Conservation (phyloP, 495 filamentous ascomycete species). For the Massariosphaeria phaeospora region DNA sequence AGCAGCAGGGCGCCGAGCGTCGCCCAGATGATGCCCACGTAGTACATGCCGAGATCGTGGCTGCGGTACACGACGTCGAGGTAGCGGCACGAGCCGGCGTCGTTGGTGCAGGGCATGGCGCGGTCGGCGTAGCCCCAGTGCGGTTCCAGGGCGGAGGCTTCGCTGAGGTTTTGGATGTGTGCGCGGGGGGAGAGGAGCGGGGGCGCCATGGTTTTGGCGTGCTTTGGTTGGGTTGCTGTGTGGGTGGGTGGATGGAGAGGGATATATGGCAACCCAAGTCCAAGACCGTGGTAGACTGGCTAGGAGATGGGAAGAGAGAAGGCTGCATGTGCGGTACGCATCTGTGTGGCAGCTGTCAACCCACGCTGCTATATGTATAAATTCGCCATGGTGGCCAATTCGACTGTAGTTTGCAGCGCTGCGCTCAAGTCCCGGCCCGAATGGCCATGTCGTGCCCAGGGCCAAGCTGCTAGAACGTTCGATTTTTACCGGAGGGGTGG, state of each 20-base stretch:
- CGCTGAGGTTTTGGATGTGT: conserved; percentile 43
- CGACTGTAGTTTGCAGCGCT: too few relatives aligned
- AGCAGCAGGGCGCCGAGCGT: conserved; percentile 50
- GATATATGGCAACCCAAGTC: conserved; percentile 40
- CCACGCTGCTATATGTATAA: too few relatives aligned
- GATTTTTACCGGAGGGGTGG: too few relatives aligned
- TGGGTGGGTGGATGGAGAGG: neutral
- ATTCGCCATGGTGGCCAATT: too few relatives aligned
- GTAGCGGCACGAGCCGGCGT: conserved; percentile 58
- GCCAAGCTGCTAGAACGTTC: too few relatives aligned
- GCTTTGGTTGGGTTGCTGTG: neutral
- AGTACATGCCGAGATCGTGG: conserved; percentile 57
- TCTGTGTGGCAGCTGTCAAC: too few relatives aligned
- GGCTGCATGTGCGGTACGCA: too few relatives aligned
- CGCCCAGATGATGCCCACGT: conserved; percentile 58
- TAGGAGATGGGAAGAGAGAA: too few relatives aligned
- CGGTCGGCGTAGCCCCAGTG: conserved; percentile 61
- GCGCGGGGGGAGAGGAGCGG: neutral
- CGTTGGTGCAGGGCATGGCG: conserved; percentile 55
- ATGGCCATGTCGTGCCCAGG: too few relatives aligned
- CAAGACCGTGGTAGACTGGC: conserved; percentile 57
- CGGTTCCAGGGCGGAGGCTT: conserved; percentile 43
- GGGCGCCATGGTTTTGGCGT: neutral
- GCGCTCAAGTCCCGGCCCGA: too few relatives aligned
- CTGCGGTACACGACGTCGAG: conserved; percentile 57